Evolutionary conservation across 2,329 filamentous ascomycete genomes (phyloP), one percentile per base, ranked within the genome.

Genomic region (Fusarium brachygibbosum): DNA sequence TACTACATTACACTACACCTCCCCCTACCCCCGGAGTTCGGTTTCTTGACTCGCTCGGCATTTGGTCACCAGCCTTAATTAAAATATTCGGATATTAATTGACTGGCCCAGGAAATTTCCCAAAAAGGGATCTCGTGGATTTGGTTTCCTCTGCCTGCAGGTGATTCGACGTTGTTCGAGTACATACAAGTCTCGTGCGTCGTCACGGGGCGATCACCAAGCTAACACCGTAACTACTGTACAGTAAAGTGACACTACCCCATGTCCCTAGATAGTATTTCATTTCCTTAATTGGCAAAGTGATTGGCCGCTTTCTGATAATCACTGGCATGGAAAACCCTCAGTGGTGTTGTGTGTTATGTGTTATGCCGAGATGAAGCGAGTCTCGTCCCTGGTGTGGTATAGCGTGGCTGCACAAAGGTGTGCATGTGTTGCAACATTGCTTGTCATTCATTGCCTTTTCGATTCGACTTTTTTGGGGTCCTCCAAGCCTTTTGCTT

Each of bases 111-210:
- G 49, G 55, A 46, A 37, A 48, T 38, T 46, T 54, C 58, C 54
- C 53, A 48, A 66, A 65, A 55, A 44, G 41, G 58, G 51, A 63
- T 59, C 63, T 57, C 56, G 61, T 72, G 55, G 63, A 50, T 31
- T 58, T 62, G 46, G 57, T 48, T 44, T 60, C 34, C 51, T 50
- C 54, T n/a, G 13, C 25, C 70, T 73, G 72, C 72, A 72, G 59
- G 66, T 74, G 66, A 71, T 74, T 69, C 50, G 50, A 55, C 42
- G 53, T 52, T n/a, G 41, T 55, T 61, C 52, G 50, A 51, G 54
- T 57, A n/a, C n/a, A 6, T 25, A 48, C 40, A 63, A 50, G 70
- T 73, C 70, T 73, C 68, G 71, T 73, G 71, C 70, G 52, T 53
- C 63, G 59, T 73, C 71, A 73, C 68, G 63, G 62, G 69, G 56